Conservation (phyloP, 306 rosid genomes). For the Cucurbita moschata region DNA sequence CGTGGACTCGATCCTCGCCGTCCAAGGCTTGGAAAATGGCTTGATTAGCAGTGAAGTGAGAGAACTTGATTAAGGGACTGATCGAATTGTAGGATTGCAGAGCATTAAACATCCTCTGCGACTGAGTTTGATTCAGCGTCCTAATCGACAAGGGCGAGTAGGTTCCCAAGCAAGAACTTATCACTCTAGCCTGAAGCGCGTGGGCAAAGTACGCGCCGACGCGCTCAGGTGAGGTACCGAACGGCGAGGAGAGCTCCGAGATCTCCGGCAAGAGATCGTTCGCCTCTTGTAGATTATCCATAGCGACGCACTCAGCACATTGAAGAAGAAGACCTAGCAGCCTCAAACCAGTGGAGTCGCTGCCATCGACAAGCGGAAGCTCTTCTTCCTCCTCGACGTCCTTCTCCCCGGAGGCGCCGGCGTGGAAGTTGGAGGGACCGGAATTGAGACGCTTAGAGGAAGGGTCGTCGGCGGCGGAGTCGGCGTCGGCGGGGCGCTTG, state of each 20-base stretch:
- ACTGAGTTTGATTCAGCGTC: constrained; percentile 37
- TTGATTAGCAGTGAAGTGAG: constrained; percentile 96
- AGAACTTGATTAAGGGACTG: constrained; percentile 75
- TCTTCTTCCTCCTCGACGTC: constrained; percentile 13
- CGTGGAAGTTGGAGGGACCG: constrained; percentile 14
- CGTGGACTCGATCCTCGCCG: constrained; percentile 88
- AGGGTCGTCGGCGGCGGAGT: constrained; percentile 14
- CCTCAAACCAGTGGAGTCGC: constrained; percentile 52
- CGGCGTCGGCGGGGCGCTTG: constrained; percentile 33
- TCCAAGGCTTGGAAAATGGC: constrained; percentile 85
- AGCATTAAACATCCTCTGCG: constrained; percentile 67
- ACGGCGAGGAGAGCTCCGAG: constrained; percentile 74
- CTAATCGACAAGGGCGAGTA: constrained; percentile 49
- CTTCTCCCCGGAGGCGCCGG: constrained; percentile 22
- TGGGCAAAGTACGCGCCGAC: constrained; percentile 83
- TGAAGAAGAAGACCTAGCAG: constrained; percentile 69
- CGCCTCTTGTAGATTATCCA: constrained; percentile 61
- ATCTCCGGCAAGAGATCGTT: constrained; percentile 75
- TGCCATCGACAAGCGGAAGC: constrained; percentile 14
- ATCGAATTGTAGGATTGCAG: constrained; percentile 84
- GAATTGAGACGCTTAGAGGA: constrained; percentile 32
- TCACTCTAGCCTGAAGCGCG: constrained; percentile 84
- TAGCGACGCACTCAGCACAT: constrained; percentile 91
- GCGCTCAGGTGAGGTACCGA: constrained; percentile 76
- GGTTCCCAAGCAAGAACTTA: constrained; percentile 54